phyloP scores from a whole-genome alignment of 768 basidiomycete genomes.

The Suillus discolor region DNA sequence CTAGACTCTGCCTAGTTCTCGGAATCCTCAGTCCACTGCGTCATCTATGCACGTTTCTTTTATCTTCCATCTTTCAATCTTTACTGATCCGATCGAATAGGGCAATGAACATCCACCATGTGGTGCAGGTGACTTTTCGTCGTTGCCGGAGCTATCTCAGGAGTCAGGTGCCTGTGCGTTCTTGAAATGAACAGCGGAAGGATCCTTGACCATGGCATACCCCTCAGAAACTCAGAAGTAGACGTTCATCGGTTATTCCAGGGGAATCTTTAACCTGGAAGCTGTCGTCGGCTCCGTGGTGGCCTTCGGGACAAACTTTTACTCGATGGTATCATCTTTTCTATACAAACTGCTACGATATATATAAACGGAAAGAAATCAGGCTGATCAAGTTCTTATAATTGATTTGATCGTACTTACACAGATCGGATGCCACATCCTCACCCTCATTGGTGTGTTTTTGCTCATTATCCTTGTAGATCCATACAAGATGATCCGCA shows the following conservation, averaged over 20 bases:
- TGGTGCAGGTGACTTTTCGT: conserved; percentile 60
- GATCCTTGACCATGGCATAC: conserved; percentile 83
- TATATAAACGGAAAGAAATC: conserved; percentile 1
- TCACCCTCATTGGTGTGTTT: conserved; percentile 62
- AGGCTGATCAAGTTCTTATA: conserved; percentile 44
- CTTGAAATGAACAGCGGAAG: conserved; percentile 82
- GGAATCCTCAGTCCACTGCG: conserved; percentile 78
- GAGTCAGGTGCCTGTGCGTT: conserved; percentile 77
- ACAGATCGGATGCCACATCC: conserved; percentile 71
- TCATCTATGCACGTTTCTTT: conserved; percentile 49
- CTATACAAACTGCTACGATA: conserved; percentile 26
- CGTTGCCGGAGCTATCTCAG: conserved; percentile 72
- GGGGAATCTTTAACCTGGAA: conserved; percentile 82
- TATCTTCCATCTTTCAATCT: conserved; percentile 1
- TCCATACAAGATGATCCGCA: conserved; percentile 68
- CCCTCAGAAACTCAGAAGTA: conserved; percentile 81
- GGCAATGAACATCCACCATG: conserved; percentile 70
- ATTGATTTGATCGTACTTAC: conserved; percentile 39
- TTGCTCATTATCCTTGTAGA: conserved; percentile 68
- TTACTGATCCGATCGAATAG: conserved; percentile 40
- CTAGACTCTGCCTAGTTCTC: conserved; percentile 68
- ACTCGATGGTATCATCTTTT: conserved; percentile 52
- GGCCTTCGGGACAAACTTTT: conserved; percentile 69
- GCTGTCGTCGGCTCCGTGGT: conserved; percentile 79
- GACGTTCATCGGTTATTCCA: conserved; percentile 75